Evolutionary conservation across 306 rosid species (phyloP).

Genomic region (Parietaria judaica): DNA sequence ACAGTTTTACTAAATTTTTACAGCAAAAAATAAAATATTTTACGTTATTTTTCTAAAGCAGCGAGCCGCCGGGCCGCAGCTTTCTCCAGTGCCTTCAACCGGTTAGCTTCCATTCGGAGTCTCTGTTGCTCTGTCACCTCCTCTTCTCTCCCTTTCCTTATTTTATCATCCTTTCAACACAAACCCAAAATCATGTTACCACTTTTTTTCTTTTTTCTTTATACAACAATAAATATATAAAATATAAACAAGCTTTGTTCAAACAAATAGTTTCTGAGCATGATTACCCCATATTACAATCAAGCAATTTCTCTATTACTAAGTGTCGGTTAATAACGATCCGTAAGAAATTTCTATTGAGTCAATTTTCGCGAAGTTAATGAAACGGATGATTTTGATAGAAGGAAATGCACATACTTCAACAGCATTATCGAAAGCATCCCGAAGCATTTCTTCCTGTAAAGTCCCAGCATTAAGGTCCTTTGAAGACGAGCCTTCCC

Average conservation of each 20-base stretch:
- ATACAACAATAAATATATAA: no score
- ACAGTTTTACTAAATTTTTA: no score
- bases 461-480: constrained; percentile 35
- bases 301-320: neutral
- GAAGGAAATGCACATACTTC: constrained; percentile 47
- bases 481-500: constrained; percentile 32
- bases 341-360: neutral
- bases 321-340: no score
- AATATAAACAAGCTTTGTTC: neutral
- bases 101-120: constrained; percentile 77
- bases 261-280: no score
- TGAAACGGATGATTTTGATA: neutral
- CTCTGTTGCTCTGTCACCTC: constrained; percentile 67
- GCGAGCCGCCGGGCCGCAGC: constrained; percentile 42
- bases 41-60: no score
- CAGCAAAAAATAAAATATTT: no score
- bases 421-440: constrained; percentile 41
- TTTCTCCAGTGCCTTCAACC: constrained; percentile 80
- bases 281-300: neutral
- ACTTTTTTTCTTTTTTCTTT: constrained; percentile 30
- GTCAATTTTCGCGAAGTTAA: neutral
- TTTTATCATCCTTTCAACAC: constrained; percentile 11
- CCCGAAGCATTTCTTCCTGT: constrained; percentile 53
- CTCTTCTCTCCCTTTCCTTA: constrained; percentile 25
- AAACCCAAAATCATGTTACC: neutral